phyloP scores from a whole-genome alignment of 2,329 filamentous ascomycete genomes.

The Cladosporium cucumerinum region DNA sequence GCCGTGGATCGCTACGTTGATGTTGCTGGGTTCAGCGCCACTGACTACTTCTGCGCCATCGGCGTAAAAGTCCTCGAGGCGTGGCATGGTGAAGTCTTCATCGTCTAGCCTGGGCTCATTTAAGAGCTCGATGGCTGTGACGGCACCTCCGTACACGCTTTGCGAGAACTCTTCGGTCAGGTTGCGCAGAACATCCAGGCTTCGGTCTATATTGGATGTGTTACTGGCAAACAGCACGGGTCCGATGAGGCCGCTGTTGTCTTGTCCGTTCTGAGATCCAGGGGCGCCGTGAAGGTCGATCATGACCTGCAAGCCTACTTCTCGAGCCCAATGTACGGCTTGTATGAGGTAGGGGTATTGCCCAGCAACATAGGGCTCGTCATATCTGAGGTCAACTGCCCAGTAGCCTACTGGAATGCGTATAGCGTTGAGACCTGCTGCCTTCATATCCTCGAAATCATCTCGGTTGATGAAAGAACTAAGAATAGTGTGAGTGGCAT shows the following conservation, averaged over 20 bases:
- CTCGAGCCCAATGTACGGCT: constrained; percentile 27
- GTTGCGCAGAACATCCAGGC: constrained; percentile 24
- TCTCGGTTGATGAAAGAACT: constrained; percentile 22
- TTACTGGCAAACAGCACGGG: constrained; percentile 22
- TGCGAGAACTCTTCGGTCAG: constrained; percentile 36
- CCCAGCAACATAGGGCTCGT: constrained; percentile 26
- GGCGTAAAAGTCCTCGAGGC: constrained; percentile 6
- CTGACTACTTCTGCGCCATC: constrained; percentile 6
- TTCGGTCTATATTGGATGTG: constrained; percentile 24
- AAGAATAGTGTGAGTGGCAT: background rate
- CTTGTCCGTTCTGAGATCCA: constrained; percentile 59
- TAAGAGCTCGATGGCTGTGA: constrained; percentile 56
- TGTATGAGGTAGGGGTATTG: constrained; percentile 22
- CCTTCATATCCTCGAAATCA: constrained; percentile 25
- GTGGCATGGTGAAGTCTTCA: constrained; percentile 11
- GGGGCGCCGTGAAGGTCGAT: constrained; percentile 58
- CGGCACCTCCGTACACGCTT: constrained; percentile 53
- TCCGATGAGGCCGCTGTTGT: constrained; percentile 52
- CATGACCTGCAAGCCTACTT: constrained; percentile 33
- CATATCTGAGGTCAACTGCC: constrained; percentile 24
- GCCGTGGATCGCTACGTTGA: constrained; percentile 25
- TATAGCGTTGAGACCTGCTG: constrained; percentile 23
- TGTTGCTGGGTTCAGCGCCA: constrained; percentile 18
- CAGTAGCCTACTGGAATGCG: constrained; percentile 30
- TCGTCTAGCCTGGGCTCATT: constrained; percentile 50